phyloP scores from a whole-genome alignment of 2,329 filamentous ascomycete genomes.

The Cordyceps cicadae region DNA sequence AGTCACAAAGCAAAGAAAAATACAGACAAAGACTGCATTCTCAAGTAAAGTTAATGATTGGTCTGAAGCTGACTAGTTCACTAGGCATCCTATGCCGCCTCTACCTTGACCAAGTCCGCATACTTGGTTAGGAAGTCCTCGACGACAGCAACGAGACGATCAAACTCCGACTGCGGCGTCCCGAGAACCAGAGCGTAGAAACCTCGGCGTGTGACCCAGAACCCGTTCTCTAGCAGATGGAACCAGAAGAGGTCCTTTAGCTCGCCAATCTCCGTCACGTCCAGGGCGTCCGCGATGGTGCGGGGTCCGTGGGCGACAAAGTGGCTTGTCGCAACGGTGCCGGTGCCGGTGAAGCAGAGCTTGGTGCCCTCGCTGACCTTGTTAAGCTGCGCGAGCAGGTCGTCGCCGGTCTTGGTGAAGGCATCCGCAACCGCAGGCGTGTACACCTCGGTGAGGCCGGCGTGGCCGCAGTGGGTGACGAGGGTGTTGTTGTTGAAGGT shows the following conservation, averaged over 20 bases:
- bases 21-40: too few species aligned
- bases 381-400: slow-evolving; percentile 23
- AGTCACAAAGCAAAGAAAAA: too few species aligned
- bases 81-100: not conserved
- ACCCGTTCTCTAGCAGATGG: slow-evolving; percentile 37
- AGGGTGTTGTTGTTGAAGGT: slow-evolving; percentile 62
- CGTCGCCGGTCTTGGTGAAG: slow-evolving; percentile 26
- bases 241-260: slow-evolving; percentile 37
- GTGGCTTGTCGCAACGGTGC: slow-evolving; percentile 29
- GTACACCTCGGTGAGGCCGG: slow-evolving; percentile 28
- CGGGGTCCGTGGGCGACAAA: slow-evolving; percentile 24
- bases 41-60: too few species aligned
- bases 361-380: slow-evolving; percentile 26
- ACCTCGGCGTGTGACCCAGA: slow-evolving; percentile 34
- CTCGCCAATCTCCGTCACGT: slow-evolving; percentile 23
- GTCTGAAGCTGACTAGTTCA: not conserved
- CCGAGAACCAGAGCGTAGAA: slow-evolving; percentile 32
- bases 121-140: slow-evolving; percentile 25
- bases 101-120: slow-evolving; percentile 13
- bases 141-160: slow-evolving; percentile 32
- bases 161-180: slow-evolving; percentile 30
- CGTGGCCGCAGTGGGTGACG: slow-evolving; percentile 47
- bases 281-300: slow-evolving; percentile 21
- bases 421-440: slow-evolving; percentile 23
- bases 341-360: slow-evolving; percentile 30